Conservation (phyloP, 257 asterid species). For the Paraleonurus japonicus region DNA sequence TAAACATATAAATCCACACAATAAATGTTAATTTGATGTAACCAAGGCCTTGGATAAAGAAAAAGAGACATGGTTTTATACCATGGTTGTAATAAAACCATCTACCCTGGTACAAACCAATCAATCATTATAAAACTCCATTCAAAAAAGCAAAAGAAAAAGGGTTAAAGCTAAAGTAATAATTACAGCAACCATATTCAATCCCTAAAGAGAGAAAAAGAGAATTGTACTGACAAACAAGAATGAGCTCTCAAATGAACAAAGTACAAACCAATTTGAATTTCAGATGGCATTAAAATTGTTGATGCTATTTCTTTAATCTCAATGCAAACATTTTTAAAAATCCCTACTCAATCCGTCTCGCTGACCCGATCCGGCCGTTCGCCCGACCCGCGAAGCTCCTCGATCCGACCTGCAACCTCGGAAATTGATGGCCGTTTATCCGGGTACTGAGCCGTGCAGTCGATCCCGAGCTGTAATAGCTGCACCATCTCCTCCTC, state of each 20-base stretch:
- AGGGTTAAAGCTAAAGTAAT: constrained; percentile 47
- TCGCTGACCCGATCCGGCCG: constrained; percentile 52
- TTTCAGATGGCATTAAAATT: constrained; percentile 4
- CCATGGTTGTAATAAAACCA: constrained; percentile 7
- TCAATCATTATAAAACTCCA: constrained; percentile 17
- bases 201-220: constrained; percentile 31
- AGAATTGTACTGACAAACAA: constrained; percentile 34
- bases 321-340: constrained; percentile 15
- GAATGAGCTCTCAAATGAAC: constrained; percentile 37
- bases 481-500: constrained; percentile 87
- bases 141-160: constrained; percentile 36
- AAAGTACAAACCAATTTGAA: constrained; percentile 26
- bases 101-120: constrained; percentile 22
- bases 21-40: too few relatives aligned
- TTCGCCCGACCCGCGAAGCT: constrained; percentile 41
- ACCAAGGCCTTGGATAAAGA: not conserved
- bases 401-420: constrained; percentile 48
- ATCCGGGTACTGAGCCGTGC: constrained; percentile 78
- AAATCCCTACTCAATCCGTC: constrained; percentile 30
- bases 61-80: not conserved
- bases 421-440: constrained; percentile 63
- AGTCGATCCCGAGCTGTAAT: constrained; percentile 77
- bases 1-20: too few relatives aligned
- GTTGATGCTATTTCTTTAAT: constrained; percentile 17
- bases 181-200: constrained; percentile 53